phyloP scores from a whole-genome alignment of 2,329 filamentous ascomycete species.

The Pseudocercospora crystallina region DNA sequence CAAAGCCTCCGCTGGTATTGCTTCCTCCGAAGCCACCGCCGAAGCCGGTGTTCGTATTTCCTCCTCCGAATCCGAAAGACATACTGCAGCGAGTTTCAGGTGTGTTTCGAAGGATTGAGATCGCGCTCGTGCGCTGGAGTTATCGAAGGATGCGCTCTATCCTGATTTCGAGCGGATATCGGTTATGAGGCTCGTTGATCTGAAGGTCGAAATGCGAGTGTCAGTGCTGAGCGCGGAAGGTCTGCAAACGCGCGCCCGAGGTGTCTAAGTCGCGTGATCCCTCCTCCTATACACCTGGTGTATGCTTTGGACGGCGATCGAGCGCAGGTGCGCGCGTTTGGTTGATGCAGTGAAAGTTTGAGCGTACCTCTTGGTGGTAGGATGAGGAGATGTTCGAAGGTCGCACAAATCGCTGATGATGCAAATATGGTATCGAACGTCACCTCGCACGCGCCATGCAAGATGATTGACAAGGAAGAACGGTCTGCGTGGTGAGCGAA shows the following conservation, averaged over 20 bases:
- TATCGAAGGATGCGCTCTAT: constrained; percentile 7
- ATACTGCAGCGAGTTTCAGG: constrained; percentile 9
- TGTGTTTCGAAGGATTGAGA: background rate
- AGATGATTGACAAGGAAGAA: constrained; percentile 2
- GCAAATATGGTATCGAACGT: background rate
- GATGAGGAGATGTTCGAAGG: background rate
- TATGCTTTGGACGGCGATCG: background rate
- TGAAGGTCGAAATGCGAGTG: constrained; percentile 5
- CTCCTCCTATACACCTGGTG: background rate
- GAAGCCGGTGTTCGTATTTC: constrained; percentile 22
- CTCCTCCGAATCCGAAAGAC: constrained; percentile 23
- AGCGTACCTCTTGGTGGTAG: constrained; percentile 2
- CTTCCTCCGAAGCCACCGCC: constrained; percentile 24
- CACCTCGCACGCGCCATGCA: constrained; percentile 12
- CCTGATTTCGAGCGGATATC: background rate
- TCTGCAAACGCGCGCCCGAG: background rate
- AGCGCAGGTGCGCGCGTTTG: background rate
- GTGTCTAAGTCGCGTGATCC: background rate
- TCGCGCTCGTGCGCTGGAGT: constrained; percentile 35
- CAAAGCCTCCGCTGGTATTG: constrained; percentile 22
- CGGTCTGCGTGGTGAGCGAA: constrained; percentile 6
- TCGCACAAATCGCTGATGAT: background rate
- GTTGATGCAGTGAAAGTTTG: background rate
- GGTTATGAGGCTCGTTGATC: background rate
- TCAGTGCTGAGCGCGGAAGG: background rate